These are phyloP conservation scores for Mycosphaerella arachidis DNA, from an alignment of 2,329 filamentous ascomycete genomes.

Conservation along the genomic window DNA sequence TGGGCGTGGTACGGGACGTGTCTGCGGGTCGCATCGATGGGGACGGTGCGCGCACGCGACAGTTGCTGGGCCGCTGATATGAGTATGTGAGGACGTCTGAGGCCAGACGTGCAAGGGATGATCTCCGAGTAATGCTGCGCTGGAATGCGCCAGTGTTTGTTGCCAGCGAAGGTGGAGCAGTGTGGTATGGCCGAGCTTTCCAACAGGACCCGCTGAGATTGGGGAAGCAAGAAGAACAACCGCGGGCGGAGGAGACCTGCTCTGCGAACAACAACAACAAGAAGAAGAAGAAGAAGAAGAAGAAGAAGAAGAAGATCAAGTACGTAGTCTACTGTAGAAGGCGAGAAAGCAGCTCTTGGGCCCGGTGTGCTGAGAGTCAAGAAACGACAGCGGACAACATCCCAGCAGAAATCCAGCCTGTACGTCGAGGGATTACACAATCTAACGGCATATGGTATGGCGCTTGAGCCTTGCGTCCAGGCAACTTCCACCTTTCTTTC, in stretches of 20 bases:
- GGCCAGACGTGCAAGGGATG: background rate
- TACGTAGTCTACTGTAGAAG: background rate
- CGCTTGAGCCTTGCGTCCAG: background rate
- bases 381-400: background rate
- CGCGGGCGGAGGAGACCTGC: background rate
- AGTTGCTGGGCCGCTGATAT: background rate
- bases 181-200: too few species aligned
- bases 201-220: background rate
- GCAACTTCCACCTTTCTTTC: background rate
- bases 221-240: background rate
- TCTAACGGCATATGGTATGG: background rate
- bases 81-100: constrained; percentile 6
- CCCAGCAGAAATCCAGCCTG: background rate
- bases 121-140: background rate
- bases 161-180: background rate
- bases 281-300: background rate
- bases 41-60: constrained; percentile 7
- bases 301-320: background rate
- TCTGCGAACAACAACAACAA: background rate
- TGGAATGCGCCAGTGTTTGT: constrained; percentile 4
- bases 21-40: constrained; percentile 12
- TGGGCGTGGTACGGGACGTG: background rate
- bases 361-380: background rate
- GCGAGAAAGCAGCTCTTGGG: background rate
- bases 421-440: background rate